phyloP scores from a whole-genome alignment of 1,284 basidiomycete genomes.

The Entoloma clypeatum region DNA sequence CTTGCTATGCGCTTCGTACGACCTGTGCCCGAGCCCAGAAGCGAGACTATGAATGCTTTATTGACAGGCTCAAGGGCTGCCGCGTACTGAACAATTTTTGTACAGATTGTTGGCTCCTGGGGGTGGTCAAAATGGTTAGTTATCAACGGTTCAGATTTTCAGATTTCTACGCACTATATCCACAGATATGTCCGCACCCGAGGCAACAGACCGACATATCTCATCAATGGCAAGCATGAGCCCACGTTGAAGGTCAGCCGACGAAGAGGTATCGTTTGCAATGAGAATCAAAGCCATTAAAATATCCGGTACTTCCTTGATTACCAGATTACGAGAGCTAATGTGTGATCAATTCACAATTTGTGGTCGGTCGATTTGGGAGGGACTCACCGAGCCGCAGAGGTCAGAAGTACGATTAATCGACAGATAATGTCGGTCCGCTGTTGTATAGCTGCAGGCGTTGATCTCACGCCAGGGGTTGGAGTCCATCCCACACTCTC shows the following conservation, averaged over 20 bases:
- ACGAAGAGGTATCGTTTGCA: conserved; percentile 49
- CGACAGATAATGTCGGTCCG: conserved; percentile 35
- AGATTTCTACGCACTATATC: conserved; percentile 28
- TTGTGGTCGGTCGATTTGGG: not conserved
- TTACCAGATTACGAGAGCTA: conserved; percentile 34
- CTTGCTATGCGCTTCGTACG: conserved; percentile 53
- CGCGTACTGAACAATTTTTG: conserved; percentile 39
- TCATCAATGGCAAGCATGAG: conserved; percentile 44
- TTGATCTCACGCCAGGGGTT: conserved; percentile 4
- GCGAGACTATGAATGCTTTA: conserved; percentile 45
- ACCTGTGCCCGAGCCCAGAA: conserved; percentile 49
- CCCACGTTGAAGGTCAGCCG: conserved; percentile 40
- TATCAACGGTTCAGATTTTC: too few species aligned
- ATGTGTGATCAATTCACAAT: conserved; percentile 11
- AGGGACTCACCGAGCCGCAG: conserved; percentile 43
- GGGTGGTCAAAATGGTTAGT: not conserved
- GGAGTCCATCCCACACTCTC: conserved; percentile 27
- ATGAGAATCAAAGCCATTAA: conserved; percentile 49
- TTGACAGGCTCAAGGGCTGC: conserved; percentile 35
- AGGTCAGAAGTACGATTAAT: conserved; percentile 41
- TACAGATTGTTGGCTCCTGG: conserved; percentile 47
- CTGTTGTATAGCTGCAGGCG: conserved; percentile 13
- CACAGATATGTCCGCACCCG: conserved; percentile 25
- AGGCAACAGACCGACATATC: conserved; percentile 39
- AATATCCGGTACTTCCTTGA: conserved; percentile 46